Evolutionary conservation across 2,329 filamentous ascomycete genomes (phyloP).

Genomic region (Xylaria polymorpha): DNA sequence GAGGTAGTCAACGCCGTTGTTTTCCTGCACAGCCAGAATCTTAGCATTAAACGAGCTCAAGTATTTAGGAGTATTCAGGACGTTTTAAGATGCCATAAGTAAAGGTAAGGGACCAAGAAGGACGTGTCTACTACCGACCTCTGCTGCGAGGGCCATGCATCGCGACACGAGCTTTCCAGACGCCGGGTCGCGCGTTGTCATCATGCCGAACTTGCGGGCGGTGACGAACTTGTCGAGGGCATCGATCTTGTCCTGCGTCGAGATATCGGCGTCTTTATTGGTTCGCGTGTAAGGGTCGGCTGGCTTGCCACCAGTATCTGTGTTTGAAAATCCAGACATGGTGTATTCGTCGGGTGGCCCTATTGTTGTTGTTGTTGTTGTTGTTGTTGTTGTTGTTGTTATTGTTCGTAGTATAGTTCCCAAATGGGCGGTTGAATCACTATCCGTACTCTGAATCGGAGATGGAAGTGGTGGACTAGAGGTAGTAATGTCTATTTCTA

Average conservation of each 20-base stretch:
- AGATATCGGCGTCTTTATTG: conserved; percentile 72
- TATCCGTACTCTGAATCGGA: neutral
- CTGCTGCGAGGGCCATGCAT: conserved; percentile 85
- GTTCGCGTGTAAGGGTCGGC: conserved; percentile 81
- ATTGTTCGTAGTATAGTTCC: neutral
- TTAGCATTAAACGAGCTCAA: neutral
- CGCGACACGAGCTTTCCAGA: conserved; percentile 78
- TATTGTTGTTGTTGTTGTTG: neutral
- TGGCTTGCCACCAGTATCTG: conserved; percentile 70
- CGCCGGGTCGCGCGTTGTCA: conserved; percentile 79
- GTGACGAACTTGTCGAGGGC: conserved; percentile 78
- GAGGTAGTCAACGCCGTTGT: conserved; percentile 81
- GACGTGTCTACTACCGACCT: conserved; percentile 60
- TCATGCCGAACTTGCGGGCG: conserved; percentile 84
- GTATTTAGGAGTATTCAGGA: too few relatives aligned
- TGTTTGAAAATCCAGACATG: conserved; percentile 67
- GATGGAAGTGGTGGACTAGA: neutral
- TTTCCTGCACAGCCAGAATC: conserved; percentile 69
- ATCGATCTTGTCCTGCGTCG: conserved; percentile 79
- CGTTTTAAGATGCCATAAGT: neutral
- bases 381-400: neutral
- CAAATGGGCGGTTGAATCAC: neutral
- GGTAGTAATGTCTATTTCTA: neutral
- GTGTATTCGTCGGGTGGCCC: conserved; percentile 32
- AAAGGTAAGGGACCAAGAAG: neutral